Percentiles rank a stretch among this genome's conserved stretches.
Evolutionary conservation across 2,329 filamentous ascomycete genomes (phyloP).

Genomic region (Fusarium sp.): DNA sequence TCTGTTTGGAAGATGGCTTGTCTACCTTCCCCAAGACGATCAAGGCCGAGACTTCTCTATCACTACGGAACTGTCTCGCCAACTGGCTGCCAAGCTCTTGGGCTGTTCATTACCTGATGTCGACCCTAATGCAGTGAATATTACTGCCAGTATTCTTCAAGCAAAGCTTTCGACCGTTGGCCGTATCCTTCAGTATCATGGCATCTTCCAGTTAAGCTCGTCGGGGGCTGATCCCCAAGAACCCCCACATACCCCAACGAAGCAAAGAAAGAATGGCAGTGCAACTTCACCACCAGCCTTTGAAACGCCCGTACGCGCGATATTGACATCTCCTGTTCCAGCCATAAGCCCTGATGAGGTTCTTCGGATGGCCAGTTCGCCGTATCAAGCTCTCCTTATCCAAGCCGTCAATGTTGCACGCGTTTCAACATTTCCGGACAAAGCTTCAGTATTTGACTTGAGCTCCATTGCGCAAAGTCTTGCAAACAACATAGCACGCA

Average conservation of each 20-base stretch:
- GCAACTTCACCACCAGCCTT: not conserved
- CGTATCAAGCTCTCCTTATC: not conserved
- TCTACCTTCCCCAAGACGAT: not conserved
- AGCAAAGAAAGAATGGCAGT: not conserved
- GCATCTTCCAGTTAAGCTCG: fast-evolving
- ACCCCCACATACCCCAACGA: not conserved
- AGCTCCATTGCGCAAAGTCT: not conserved
- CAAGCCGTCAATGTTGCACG: not conserved
- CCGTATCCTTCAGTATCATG: not conserved
- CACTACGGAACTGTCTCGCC: not conserved
- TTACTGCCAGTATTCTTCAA: not conserved
- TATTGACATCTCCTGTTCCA: not conserved
- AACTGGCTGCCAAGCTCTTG: not conserved
- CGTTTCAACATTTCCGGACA: not conserved
- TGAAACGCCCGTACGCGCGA: not conserved
- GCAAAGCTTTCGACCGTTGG: not conserved
- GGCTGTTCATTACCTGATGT: not conserved
- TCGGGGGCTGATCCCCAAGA: fast-evolving
- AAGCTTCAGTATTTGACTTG: not conserved
- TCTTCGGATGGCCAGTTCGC: not conserved
- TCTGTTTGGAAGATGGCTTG: not conserved
- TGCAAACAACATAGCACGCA: not conserved
- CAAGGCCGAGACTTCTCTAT: not conserved
- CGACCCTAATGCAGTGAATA: not conserved
- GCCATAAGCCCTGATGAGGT: not conserved